Evolutionary conservation across 495 filamentous ascomycete species (phyloP).

Genomic region (Talaromyces thailandensis): DNA sequence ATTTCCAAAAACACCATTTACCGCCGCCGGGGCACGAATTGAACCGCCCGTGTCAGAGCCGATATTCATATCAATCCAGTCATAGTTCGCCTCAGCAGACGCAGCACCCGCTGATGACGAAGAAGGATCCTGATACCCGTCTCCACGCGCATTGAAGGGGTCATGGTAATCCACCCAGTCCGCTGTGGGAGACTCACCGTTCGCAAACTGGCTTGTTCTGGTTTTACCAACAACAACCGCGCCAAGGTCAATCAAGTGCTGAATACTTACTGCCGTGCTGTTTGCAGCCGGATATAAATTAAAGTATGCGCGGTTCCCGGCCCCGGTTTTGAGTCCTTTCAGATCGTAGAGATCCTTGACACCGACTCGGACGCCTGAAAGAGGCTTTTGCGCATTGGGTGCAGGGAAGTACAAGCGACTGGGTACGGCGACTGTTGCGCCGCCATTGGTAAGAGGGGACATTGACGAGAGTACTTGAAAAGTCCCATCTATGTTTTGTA

Average conservation of each 20-base stretch:
- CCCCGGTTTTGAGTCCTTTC: slow-evolving; percentile 41
- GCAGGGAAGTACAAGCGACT: slow-evolving; percentile 40
- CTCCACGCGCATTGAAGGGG: slow-evolving; percentile 50
- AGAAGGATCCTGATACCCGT: slow-evolving; percentile 43
- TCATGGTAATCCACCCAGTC: slow-evolving; percentile 46
- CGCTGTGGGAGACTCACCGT: slow-evolving; percentile 41
- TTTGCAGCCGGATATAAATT: slow-evolving; percentile 38
- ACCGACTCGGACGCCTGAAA: slow-evolving; percentile 31
- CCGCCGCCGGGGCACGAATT: slow-evolving; percentile 37
- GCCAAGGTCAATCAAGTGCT: slow-evolving; percentile 49
- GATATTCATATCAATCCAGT: slow-evolving; percentile 46
- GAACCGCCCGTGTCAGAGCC: slow-evolving; percentile 41
- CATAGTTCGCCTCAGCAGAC: slow-evolving; percentile 38
- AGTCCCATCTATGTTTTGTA: too few species aligned
- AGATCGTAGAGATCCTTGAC: slow-evolving; percentile 58
- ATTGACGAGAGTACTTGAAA: too few species aligned
- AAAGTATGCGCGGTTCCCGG: slow-evolving; percentile 50
- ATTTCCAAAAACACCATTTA: slow-evolving; percentile 41
- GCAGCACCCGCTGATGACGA: slow-evolving; percentile 39
- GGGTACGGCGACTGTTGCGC: slow-evolving; percentile 34
- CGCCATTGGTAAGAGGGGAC: too few species aligned
- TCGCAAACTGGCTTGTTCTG: slow-evolving; percentile 51
- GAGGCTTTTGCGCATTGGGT: background rate
- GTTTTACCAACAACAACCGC: slow-evolving; percentile 52
- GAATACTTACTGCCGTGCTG: slow-evolving; percentile 37